Percentiles rank a stretch among this genome's conserved stretches.
These are phyloP conservation scores for Candida sakaeoensis DNA, from an alignment of 805 yeast genomes.

Conservation along the genomic window DNA sequence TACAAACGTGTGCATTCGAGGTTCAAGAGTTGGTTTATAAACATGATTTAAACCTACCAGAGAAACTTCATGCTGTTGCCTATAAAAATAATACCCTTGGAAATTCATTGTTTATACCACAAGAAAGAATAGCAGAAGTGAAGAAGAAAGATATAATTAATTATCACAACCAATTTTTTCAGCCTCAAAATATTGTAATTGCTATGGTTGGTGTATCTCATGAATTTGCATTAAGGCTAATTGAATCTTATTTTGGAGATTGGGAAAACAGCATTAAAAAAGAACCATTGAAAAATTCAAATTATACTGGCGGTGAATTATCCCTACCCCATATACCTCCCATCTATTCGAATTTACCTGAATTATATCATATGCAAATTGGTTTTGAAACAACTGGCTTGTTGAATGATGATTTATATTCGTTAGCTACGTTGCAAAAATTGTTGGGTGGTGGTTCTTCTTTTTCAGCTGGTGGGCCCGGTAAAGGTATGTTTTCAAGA, in stretches of 20 bases:
- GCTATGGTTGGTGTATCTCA: constrained; percentile 85
- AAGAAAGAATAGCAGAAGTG: constrained; percentile 57
- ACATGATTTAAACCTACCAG: constrained; percentile 84
- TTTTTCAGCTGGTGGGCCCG: constrained; percentile 98
- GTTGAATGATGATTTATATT: constrained; percentile 81
- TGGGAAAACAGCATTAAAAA: constrained; percentile 32
- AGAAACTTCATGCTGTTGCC: constrained; percentile 83
- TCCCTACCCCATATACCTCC: constrained; percentile 38
- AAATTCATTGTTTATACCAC: constrained; percentile 78
- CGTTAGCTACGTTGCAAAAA: constrained; percentile 85
- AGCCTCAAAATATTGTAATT: constrained; percentile 78
- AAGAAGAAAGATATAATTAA: constrained; percentile 48
- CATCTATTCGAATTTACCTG: constrained; percentile 53
- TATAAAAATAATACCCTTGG: constrained; percentile 74
- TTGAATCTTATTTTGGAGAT: constrained; percentile 60
- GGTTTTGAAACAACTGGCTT: constrained; percentile 88
- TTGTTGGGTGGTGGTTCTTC: constrained; percentile 96
- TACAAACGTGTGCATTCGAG: constrained; percentile 66
- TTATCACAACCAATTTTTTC: constrained; percentile 64
- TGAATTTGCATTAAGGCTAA: constrained; percentile 60
- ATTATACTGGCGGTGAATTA: constrained; percentile 49
- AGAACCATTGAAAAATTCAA: constrained; percentile 53
- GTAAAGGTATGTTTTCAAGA: constrained; percentile 97
- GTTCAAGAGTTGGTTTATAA: constrained; percentile 76
- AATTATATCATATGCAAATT: constrained; percentile 78